Conservation (phyloP, 192 early-diverging fungal genomes). For the Coemansia furcata region DNA sequence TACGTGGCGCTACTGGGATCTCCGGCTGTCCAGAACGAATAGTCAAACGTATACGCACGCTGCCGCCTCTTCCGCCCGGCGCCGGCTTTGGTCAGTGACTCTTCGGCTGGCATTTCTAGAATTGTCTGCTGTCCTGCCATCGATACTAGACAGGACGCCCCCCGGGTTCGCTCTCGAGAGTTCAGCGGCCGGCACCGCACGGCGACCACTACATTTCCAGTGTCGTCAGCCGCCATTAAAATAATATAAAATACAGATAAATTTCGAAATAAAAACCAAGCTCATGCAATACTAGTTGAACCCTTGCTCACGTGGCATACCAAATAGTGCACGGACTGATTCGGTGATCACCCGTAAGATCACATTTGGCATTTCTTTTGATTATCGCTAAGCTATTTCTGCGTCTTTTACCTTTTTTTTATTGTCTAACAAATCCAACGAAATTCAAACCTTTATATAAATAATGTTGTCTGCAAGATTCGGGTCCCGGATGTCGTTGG, state of each 20-base stretch:
- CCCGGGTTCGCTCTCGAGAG: conserved; percentile 62
- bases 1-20: conserved; percentile 60
- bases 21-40: conserved; percentile 82
- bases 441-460: not conserved
- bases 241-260: not conserved
- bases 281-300: not conserved
- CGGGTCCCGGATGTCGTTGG: conserved; percentile 4
- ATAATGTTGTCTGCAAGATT: not conserved
- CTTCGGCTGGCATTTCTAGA: conserved; percentile 47
- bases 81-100: not conserved
- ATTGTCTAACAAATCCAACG: no score
- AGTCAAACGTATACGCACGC: conserved; percentile 79
- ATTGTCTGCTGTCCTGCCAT: conserved; percentile 75
- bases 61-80: conserved; percentile 9
- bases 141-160: conserved; percentile 63
- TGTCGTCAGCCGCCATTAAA: conserved; percentile 23
- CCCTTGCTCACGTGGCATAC: not conserved
- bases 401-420: not conserved
- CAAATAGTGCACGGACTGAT: not conserved
- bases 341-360: not conserved
- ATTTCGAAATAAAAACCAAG: not conserved
- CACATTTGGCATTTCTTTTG: not conserved
- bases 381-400: not conserved
- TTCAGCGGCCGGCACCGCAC: conserved; percentile 80
- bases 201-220: conserved; percentile 59